A percentile compares a stretch with the other conserved stretches of the same genome.
Conservation (phyloP, 768 basidiomycete species). For the Boletus insuetus region DNA sequence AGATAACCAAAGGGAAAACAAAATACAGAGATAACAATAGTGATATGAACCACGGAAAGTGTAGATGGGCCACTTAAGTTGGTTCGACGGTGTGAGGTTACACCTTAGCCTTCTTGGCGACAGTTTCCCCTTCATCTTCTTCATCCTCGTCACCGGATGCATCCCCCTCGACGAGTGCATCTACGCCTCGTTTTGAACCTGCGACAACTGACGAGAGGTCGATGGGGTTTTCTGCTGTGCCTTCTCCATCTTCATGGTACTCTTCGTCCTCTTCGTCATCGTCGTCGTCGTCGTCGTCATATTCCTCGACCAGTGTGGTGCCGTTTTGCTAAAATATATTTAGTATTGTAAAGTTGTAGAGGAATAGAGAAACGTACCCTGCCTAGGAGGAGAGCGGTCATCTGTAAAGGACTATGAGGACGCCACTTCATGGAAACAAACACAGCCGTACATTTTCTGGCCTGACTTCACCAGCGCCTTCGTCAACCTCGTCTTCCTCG, state of each 20-base stretch:
- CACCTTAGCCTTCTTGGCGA: conserved; percentile 27
- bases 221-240: conserved; percentile 9
- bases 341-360: neutral
- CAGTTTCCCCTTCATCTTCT: conserved; percentile 4
- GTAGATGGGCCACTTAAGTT: neutral
- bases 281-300: conserved; percentile 16
- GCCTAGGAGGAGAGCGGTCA: conserved; percentile 25
- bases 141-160: conserved; percentile 9
- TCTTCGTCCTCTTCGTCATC: conserved; percentile 25
- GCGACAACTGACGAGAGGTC: conserved; percentile 6
- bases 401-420: conserved; percentile 13
- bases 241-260: conserved; percentile 10
- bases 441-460: conserved; percentile 11
- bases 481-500: conserved; percentile 16
- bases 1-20: neutral
- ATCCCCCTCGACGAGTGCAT: conserved; percentile 18
- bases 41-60: neutral
- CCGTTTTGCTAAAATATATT: conserved; percentile 18
- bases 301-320: neutral
- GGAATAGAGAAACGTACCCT: conserved; percentile 7
- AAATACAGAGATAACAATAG: neutral
- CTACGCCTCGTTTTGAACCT: conserved; percentile 27
- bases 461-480: neutral
- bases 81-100: neutral
- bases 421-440: neutral